A percentile compares a stretch with the other conserved stretches of the same genome.
Conservation (phyloP, 306 rosid genomes). For the Cucurbita ficifolia region DNA sequence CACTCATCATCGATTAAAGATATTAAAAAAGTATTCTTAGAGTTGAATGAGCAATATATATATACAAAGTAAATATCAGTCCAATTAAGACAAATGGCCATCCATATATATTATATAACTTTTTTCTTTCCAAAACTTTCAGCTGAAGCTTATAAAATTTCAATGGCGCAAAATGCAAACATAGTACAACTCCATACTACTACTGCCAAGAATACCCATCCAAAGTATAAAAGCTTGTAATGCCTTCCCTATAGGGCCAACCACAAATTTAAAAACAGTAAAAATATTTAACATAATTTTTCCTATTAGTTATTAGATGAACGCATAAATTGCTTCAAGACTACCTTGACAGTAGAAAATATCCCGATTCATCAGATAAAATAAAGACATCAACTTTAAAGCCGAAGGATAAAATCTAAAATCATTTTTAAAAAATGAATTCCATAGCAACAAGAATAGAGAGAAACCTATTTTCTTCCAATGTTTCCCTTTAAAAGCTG, state of each 20-base stretch:
- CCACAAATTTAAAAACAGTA: not conserved
- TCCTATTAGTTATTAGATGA: not conserved
- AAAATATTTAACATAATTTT: not conserved
- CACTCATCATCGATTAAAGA: not conserved
- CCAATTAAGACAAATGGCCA: not conserved
- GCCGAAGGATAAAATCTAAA: not conserved
- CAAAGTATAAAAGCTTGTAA: not conserved
- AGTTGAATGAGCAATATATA: not conserved
- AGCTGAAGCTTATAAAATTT: not conserved
- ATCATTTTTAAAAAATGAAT: not conserved
- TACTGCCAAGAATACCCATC: not conserved
- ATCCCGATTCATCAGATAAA: not conserved
- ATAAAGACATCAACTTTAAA: conserved; percentile 1
- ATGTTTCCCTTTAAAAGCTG: conserved; percentile 70
- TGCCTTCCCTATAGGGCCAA: not conserved
- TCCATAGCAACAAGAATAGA: conserved; percentile 5
- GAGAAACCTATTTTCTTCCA: conserved; percentile 92
- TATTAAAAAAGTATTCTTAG: not conserved
- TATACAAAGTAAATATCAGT: not conserved
- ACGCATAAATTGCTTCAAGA: not conserved
- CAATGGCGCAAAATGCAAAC: not conserved
- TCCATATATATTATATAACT: not conserved
- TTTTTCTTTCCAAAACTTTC: not conserved
- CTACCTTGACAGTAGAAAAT: not conserved
- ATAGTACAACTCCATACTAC: not conserved